phyloP scores from a whole-genome alignment of 139 green algal species.

The Desmodesmus armatus region DNA sequence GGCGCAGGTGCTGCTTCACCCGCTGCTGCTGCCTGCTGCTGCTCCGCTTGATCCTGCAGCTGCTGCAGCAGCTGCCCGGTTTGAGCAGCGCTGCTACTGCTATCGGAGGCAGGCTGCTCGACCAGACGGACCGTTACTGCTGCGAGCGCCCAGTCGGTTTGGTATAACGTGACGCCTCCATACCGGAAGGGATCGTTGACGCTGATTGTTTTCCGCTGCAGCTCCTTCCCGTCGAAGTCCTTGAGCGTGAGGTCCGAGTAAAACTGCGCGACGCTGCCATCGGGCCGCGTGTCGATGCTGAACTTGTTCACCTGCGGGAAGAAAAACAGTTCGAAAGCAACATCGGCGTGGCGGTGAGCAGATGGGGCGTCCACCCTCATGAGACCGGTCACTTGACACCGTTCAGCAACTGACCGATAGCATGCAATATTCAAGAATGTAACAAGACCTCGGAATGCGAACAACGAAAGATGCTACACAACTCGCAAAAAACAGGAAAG shows the following conservation, averaged over 20 bases:
- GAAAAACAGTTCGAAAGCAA: too few species aligned
- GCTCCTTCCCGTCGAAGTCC: constrained; percentile 55
- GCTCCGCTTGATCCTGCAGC: background rate
- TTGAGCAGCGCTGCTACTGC: constrained; percentile 18
- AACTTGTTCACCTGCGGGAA: constrained; percentile 88
- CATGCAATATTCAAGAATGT: too few species aligned
- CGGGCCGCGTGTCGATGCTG: constrained; percentile 90
- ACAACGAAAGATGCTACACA: too few species aligned
- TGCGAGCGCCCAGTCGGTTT: constrained; percentile 96
- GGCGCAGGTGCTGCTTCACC: constrained; percentile 11
- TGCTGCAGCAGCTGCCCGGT: constrained; percentile 23
- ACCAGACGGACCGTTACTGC: constrained; percentile 77
- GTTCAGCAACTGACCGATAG: too few species aligned
- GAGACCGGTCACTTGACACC: too few species aligned
- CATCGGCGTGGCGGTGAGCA: background rate
- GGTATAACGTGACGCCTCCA: constrained; percentile 87
- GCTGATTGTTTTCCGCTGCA: constrained; percentile 81
- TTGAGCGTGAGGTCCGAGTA: constrained; percentile 84
- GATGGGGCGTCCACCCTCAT: too few species aligned
- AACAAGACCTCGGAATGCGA: too few species aligned
- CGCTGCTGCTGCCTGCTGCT: constrained; percentile 30
- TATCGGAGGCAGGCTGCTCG: background rate
- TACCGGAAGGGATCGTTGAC: constrained; percentile 96
- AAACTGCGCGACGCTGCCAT: constrained; percentile 94
- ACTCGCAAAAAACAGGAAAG: too few species aligned